phyloP scores from a whole-genome alignment of 257 asterid species.

The Linderniella brevidens region DNA sequence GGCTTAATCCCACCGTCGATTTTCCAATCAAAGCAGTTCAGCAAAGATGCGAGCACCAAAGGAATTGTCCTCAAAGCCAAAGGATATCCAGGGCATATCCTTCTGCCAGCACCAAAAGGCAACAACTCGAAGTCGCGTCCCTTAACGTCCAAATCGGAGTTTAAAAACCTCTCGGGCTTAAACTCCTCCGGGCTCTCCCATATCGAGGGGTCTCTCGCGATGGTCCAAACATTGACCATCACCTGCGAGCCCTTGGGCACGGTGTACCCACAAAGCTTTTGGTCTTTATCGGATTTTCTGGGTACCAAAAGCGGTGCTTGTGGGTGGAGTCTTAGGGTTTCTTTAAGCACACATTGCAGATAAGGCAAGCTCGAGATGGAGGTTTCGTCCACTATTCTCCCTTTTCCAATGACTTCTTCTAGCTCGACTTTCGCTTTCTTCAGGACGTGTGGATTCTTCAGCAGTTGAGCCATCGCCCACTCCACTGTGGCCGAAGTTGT shows the following conservation, averaged over 20 bases:
- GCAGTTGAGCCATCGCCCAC: slow-evolving; percentile 11
- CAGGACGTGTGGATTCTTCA: slow-evolving; percentile 1
- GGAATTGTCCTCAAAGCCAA: not conserved
- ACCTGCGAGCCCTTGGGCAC: slow-evolving; percentile 5
- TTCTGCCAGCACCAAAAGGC: not conserved
- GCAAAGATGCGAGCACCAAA: not conserved
- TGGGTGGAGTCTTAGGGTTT: slow-evolving; percentile 1
- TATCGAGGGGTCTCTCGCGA: not conserved
- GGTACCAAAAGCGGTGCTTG: not conserved
- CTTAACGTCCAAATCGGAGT: not conserved
- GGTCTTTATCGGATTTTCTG: not conserved
- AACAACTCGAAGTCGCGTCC: slow-evolving; percentile 1
- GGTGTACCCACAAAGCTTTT: not conserved
- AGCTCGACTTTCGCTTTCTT: slow-evolving; percentile 5
- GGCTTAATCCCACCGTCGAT: not conserved
- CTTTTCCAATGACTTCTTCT: slow-evolving; percentile 3
- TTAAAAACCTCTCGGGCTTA: slow-evolving; percentile 7
- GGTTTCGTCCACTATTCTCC: slow-evolving; percentile 2
- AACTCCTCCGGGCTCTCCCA: slow-evolving; percentile 9
- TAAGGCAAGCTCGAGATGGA: not conserved
- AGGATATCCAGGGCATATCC: not conserved
- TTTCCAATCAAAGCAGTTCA: not conserved
- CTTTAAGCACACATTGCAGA: not conserved
- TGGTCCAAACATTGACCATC: slow-evolving; percentile 8
- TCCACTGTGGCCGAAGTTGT: slow-evolving; percentile 7